phyloP scores from a whole-genome alignment of 75 land plant genomes.

The Isoetes taiwanensis region DNA sequence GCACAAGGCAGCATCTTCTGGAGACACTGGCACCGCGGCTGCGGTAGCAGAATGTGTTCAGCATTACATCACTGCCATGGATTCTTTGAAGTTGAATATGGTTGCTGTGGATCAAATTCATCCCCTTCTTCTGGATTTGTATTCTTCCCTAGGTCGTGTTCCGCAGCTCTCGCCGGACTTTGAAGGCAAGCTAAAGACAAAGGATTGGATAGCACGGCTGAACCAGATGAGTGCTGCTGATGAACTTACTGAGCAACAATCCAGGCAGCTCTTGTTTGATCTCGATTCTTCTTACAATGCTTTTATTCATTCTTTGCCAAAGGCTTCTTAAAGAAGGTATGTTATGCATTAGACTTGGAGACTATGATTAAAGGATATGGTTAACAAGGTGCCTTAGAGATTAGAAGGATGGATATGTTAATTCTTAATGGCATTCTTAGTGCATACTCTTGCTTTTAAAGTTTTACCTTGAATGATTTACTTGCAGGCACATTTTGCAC shows the following conservation, averaged over 20 bases:
- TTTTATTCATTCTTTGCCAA: conserved; percentile 90
- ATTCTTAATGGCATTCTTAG: background rate
- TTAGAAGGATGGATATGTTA: conserved; percentile 3
- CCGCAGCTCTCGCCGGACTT: conserved; percentile 55
- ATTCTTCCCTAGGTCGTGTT: conserved; percentile 32
- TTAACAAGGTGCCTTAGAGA: background rate
- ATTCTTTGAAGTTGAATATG: conserved; percentile 79
- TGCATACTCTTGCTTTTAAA: background rate
- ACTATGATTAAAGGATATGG: background rate
- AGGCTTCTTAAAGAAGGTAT: conserved; percentile 22
- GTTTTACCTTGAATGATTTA: no score
- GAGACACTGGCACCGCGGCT: conserved; percentile 21
- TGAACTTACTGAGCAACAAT: conserved; percentile 80
- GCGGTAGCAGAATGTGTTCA: conserved; percentile 86
- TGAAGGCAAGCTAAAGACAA: conserved; percentile 67
- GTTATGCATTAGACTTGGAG: background rate
- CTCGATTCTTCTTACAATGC: conserved; percentile 86
- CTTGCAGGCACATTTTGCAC: no score
- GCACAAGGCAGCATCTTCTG: conserved; percentile 52
- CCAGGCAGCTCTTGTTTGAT: conserved; percentile 85
- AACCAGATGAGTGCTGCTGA: conserved; percentile 89
- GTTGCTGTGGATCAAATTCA: conserved; percentile 90
- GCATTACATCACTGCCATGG: conserved; percentile 92
- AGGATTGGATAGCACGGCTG: conserved; percentile 74
- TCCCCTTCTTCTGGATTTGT: conserved; percentile 60